Conservation (phyloP, 768 basidiomycete species). For the Peribolospora kevripleyi region DNA sequence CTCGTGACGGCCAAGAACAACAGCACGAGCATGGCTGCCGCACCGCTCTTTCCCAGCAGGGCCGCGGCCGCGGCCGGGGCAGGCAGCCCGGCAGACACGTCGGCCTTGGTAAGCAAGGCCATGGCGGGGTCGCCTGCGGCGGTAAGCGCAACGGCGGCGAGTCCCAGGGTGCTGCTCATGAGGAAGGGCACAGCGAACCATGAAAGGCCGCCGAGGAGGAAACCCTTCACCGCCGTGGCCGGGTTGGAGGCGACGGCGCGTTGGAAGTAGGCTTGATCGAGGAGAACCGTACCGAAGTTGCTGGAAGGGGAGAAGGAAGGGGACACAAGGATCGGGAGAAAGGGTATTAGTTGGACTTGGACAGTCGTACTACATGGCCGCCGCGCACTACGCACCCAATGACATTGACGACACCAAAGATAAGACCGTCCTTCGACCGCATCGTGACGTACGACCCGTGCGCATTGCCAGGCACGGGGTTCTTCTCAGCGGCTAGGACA, state of each 20-base stretch:
- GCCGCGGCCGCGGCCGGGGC: conserved; percentile 60
- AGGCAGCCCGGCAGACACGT: conserved; percentile 70
- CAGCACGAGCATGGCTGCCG: conserved; percentile 48
- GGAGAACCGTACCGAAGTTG: conserved; percentile 40
- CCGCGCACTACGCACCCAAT: not conserved
- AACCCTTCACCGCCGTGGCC: conserved; percentile 68
- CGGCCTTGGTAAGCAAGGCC: conserved; percentile 21
- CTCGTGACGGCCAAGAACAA: conserved; percentile 62
- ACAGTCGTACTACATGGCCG: too few species aligned
- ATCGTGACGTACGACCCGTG: conserved; percentile 66
- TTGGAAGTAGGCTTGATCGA: conserved; percentile 22
- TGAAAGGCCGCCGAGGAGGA: conserved; percentile 62
- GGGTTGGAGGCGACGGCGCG: conserved; percentile 70
- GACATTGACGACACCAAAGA: conserved; percentile 52
- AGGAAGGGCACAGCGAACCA: conserved; percentile 74
- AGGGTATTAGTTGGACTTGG: not conserved
- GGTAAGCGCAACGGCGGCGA: conserved; percentile 59
- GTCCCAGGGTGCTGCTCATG: conserved; percentile 65
- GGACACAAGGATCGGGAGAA: not conserved
- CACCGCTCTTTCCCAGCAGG: conserved; percentile 55
- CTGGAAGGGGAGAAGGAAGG: conserved; percentile 26
- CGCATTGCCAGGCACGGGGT: conserved; percentile 57
- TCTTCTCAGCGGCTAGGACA: conserved; percentile 26
- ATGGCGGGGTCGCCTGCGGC: conserved; percentile 13
- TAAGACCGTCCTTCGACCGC: conserved; percentile 47